Evolutionary conservation across 2,329 filamentous ascomycete genomes (phyloP).

Genomic region (Aspergillus sp.): DNA sequence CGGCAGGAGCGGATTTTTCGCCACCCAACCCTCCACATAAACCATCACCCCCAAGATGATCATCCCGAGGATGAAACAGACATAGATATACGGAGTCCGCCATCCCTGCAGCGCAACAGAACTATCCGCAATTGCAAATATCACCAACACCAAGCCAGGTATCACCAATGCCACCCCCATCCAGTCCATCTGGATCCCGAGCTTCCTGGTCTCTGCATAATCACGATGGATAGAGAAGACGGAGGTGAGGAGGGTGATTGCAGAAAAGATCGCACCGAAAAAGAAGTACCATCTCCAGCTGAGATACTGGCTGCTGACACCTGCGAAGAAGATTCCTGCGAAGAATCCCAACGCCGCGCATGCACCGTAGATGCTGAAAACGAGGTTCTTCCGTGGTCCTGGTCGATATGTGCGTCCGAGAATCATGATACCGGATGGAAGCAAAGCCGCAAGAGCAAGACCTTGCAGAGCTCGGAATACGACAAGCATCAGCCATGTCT

Average conservation of each 20-base stretch:
- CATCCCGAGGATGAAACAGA: slow-evolving; percentile 60
- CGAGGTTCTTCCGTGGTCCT: slow-evolving; percentile 63
- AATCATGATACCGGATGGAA: slow-evolving; percentile 65
- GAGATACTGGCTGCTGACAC: slow-evolving; percentile 51
- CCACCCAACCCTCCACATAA: slow-evolving; percentile 70
- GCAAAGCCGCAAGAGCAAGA: slow-evolving; percentile 65
- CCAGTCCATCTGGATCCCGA: slow-evolving; percentile 63
- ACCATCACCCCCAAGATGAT: slow-evolving; percentile 56
- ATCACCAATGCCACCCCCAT: slow-evolving; percentile 58
- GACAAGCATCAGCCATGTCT: slow-evolving; percentile 65
- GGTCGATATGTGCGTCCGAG: slow-evolving; percentile 62
- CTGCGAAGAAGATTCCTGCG: slow-evolving; percentile 61
- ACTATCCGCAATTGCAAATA: slow-evolving; percentile 71
- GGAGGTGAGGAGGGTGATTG: slow-evolving; percentile 42
- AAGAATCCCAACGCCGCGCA: slow-evolving; percentile 48
- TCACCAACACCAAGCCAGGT: slow-evolving; percentile 62
- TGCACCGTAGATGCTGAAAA: slow-evolving; percentile 57
- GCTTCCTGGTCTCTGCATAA: slow-evolving; percentile 31
- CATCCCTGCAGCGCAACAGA: slow-evolving; percentile 65
- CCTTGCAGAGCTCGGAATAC: slow-evolving; percentile 71
- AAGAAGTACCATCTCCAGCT: slow-evolving; percentile 66
- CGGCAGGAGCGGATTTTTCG: slow-evolving; percentile 64
- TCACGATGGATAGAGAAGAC: slow-evolving; percentile 44
- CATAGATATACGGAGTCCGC: slow-evolving; percentile 67
- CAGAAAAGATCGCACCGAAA: slow-evolving; percentile 53